Evolutionary conservation across 106 monocot genomes (phyloP).

Genomic region (Dioscorea zingiberensis): DNA sequence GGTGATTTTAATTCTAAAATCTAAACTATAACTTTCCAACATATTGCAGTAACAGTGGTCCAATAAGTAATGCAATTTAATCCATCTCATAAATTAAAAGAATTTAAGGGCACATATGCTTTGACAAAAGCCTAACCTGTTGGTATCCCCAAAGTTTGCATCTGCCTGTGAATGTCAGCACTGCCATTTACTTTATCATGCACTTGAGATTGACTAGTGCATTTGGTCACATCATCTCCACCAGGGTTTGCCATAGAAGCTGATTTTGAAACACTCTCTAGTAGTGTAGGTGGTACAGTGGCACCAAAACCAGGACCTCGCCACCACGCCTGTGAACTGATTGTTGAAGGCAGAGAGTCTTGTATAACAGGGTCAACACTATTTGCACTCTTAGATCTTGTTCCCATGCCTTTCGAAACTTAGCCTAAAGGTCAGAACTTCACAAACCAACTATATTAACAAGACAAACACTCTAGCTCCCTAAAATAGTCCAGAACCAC

Average conservation of each 20-base stretch:
- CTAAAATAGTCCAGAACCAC: too few relatives aligned
- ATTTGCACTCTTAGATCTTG: neutral
- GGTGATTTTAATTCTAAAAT: too few relatives aligned
- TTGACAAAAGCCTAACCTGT: slow-evolving; percentile 4
- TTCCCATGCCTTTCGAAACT: neutral
- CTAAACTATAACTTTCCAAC: too few relatives aligned
- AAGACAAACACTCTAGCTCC: too few relatives aligned
- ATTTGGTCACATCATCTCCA: neutral
- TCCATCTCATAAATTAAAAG: too few relatives aligned
- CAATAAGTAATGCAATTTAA: too few relatives aligned
- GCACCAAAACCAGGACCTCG: slow-evolving; percentile 10
- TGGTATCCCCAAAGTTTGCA: slow-evolving; percentile 1
- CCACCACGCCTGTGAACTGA: slow-evolving; percentile 7
- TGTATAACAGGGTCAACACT: neutral
- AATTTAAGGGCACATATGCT: too few relatives aligned
- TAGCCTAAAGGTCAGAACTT: too few relatives aligned
- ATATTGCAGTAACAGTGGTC: too few relatives aligned
- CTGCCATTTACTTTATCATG: neutral
- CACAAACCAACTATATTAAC: too few relatives aligned
- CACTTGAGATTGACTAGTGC: neutral
- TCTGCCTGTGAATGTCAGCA: neutral
- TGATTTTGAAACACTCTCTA: neutral
- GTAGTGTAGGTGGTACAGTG: neutral
- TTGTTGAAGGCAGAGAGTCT: neutral
- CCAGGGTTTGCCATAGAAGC: neutral